phyloP scores from a whole-genome alignment of 768 basidiomycete genomes.

The Rhodotorula diobovata region DNA sequence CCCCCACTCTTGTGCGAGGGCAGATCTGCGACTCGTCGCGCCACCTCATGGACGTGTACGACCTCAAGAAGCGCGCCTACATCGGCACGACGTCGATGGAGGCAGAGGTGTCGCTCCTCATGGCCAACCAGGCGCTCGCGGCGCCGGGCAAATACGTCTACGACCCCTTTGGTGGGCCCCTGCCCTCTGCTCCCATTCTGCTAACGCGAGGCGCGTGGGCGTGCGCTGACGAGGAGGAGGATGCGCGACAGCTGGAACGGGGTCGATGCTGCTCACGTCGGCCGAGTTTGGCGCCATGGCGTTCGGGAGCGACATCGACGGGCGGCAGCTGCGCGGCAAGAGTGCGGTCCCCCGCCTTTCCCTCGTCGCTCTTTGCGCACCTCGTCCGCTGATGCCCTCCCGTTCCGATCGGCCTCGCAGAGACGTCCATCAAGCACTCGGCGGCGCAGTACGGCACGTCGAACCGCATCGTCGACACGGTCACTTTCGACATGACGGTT shows the following conservation, averaged over 20 bases:
- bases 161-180: slow-evolving; percentile 78
- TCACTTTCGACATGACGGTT: slow-evolving; percentile 87
- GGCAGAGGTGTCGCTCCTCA: slow-evolving; percentile 85
- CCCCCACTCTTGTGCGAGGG: no score
- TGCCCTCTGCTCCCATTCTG: background rate
- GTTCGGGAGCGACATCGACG: slow-evolving; percentile 93
- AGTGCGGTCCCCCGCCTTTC: slow-evolving; percentile 51
- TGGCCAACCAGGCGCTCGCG: slow-evolving; percentile 95
- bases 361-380: background rate
- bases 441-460: slow-evolving; percentile 68
- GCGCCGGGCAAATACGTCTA: slow-evolving; percentile 85
- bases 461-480: slow-evolving; percentile 69
- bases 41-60: slow-evolving; percentile 62
- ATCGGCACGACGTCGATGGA: slow-evolving; percentile 99
- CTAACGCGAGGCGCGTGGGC: background rate
- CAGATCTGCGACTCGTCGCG: slow-evolving; percentile 48
- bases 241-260: slow-evolving; percentile 50
- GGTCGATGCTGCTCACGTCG: slow-evolving; percentile 55
- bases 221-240: background rate
- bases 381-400: background rate
- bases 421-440: slow-evolving; percentile 13
- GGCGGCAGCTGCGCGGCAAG: slow-evolving; percentile 93
- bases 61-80: slow-evolving; percentile 82
- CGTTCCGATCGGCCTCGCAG: background rate
- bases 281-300: slow-evolving; percentile 83